These are phyloP conservation scores for Escovopsis weberi DNA, from an alignment of 2,329 filamentous ascomycete genomes.

Conservation along the genomic window DNA sequence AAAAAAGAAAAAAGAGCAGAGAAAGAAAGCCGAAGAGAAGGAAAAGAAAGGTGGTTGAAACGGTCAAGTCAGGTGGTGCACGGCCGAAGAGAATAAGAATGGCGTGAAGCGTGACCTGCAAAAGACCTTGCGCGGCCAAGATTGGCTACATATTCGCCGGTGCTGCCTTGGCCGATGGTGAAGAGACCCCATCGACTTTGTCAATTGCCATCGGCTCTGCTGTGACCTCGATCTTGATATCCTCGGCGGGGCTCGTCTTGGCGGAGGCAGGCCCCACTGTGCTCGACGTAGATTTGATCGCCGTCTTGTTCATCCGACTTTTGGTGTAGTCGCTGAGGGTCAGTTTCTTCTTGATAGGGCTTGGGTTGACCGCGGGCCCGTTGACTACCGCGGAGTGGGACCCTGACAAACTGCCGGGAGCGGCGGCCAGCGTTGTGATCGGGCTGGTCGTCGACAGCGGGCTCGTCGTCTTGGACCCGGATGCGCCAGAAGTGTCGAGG, in stretches of 20 bases:
- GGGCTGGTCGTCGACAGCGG: slow-evolving; percentile 30
- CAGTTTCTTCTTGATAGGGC: slow-evolving; percentile 52
- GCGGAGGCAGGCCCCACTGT: slow-evolving; percentile 13
- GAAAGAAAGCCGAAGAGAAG: background rate
- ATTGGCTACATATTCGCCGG: slow-evolving; percentile 15
- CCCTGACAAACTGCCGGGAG: slow-evolving; percentile 20
- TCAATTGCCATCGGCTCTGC: slow-evolving; percentile 17
- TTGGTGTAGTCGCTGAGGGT: slow-evolving; percentile 52
- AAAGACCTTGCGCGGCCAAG: slow-evolving; percentile 11
- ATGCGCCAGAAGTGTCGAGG: slow-evolving; percentile 27
- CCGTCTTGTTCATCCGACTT: slow-evolving; percentile 41
- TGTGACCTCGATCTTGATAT: slow-evolving; percentile 21
- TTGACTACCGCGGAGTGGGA: slow-evolving; percentile 30
- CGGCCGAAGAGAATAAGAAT: slow-evolving; percentile 5
- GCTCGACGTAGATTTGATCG: slow-evolving; percentile 18
- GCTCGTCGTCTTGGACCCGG: slow-evolving; percentile 24
- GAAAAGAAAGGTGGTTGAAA: slow-evolving; percentile 6
- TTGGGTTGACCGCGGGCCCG: slow-evolving; percentile 33
- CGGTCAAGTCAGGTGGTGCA: no score
- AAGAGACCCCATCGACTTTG: slow-evolving; percentile 14
- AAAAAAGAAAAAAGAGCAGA: slow-evolving; percentile 4
- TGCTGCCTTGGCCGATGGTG: slow-evolving; percentile 9
- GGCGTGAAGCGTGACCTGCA: slow-evolving; percentile 12
- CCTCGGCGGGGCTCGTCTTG: slow-evolving; percentile 22
- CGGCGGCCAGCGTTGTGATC: slow-evolving; percentile 35